Evolutionary conservation across 805 yeast genomes (phyloP).

Genomic region (Torulaspora maleeae): DNA sequence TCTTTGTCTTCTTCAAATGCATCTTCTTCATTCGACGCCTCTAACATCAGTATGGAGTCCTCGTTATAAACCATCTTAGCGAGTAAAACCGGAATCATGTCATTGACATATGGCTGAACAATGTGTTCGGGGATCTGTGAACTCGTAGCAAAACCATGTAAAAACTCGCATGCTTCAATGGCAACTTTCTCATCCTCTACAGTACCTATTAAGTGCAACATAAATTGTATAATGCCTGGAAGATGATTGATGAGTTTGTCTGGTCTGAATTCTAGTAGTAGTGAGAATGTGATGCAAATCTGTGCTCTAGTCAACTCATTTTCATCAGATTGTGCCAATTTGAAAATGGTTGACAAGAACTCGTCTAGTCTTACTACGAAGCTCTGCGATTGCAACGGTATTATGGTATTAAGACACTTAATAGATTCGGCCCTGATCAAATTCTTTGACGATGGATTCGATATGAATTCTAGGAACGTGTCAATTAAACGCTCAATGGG

Average conservation of each 20-base stretch:
- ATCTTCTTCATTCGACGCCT: constrained; percentile 59
- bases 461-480: constrained; percentile 52
- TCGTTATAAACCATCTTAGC: constrained; percentile 85
- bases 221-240: constrained; percentile 79
- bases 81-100: constrained; percentile 71
- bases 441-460: constrained; percentile 35
- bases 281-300: constrained; percentile 71
- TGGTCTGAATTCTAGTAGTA: constrained; percentile 69
- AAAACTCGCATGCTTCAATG: constrained; percentile 88
- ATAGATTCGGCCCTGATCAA: constrained; percentile 59
- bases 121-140: constrained; percentile 48
- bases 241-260: constrained; percentile 76
- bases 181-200: constrained; percentile 65
- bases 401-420: constrained; percentile 70
- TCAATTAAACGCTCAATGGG: constrained; percentile 69
- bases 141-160: constrained; percentile 67
- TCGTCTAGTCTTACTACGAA: constrained; percentile 61
- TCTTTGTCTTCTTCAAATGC: constrained; percentile 73
- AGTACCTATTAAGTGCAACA: constrained; percentile 68
- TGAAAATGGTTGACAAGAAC: constrained; percentile 59
- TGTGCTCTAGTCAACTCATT: constrained; percentile 60
- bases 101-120: constrained; percentile 53
- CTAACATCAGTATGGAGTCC: constrained; percentile 65
- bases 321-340: constrained; percentile 55
- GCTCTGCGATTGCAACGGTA: constrained; percentile 63